Conservation (phyloP, 305 asterid genomes). For the Solanum hybrid region DNA sequence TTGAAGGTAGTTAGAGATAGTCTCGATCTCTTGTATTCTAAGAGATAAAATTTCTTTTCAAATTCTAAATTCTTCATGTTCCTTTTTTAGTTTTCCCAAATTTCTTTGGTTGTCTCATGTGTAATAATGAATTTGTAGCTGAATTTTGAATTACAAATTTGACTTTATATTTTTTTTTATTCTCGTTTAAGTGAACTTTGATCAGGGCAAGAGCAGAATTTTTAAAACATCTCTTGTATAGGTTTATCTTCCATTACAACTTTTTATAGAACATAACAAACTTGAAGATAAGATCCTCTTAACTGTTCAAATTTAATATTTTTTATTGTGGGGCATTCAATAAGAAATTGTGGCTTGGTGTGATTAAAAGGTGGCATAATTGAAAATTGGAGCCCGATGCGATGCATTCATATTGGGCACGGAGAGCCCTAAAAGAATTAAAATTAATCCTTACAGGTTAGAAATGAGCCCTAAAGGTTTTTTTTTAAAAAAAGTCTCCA, state of each 20-base stretch:
- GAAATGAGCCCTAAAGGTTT: no score
- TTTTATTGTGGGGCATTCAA: no score
- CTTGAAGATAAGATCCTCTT: not conserved
- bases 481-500: not conserved
- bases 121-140: no score
- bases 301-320: no score
- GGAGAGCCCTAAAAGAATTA: not conserved
- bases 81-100: not conserved
- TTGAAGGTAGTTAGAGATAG: not conserved
- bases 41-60: not conserved
- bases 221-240: rapidly evolving
- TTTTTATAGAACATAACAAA: no score
- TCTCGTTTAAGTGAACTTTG: not conserved
- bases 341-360: not conserved
- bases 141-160: not conserved
- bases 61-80: not conserved
- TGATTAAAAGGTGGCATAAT: not conserved
- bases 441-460: no score
- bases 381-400: not conserved
- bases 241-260: not conserved
- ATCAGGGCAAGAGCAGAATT: not conserved
- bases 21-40: not conserved
- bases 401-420: not conserved
- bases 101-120: not conserved
- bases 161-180: no score